phyloP scores from a whole-genome alignment of 2,329 filamentous ascomycete species.

The Zasmidium cellare region DNA sequence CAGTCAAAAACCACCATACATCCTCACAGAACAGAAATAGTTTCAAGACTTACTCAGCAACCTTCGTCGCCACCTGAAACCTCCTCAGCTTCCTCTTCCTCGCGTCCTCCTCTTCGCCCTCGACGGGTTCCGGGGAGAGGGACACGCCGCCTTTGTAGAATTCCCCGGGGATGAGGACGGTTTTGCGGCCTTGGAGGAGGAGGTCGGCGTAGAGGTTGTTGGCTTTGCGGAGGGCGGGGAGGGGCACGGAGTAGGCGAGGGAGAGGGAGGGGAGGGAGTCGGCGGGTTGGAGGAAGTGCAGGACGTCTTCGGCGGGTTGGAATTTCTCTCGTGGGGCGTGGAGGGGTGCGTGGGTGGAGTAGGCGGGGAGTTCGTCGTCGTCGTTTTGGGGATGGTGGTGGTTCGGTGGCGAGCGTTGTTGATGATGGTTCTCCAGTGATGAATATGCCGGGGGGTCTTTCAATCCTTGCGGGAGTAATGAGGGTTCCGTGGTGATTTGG shows the following conservation, averaged over 20 bases:
- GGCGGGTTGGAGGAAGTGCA: slow-evolving; percentile 73
- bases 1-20: slow-evolving; percentile 25
- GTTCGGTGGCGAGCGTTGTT: slow-evolving; percentile 6
- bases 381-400: slow-evolving; percentile 5
- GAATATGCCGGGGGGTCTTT: slow-evolving; percentile 68
- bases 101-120: slow-evolving; percentile 71
- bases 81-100: slow-evolving; percentile 69
- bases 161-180: slow-evolving; percentile 69
- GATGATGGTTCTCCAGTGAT: slow-evolving; percentile 20
- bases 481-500: slow-evolving; percentile 65
- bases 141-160: slow-evolving; percentile 68
- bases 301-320: slow-evolving; percentile 58
- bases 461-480: slow-evolving; percentile 63
- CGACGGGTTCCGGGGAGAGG: slow-evolving; percentile 69
- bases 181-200: slow-evolving; percentile 67
- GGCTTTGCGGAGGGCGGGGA: slow-evolving; percentile 59
- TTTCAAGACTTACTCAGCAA: slow-evolving; percentile 62
- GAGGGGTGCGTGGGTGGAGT: slow-evolving; percentile 36
- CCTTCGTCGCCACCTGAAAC: slow-evolving; percentile 79
- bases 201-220: slow-evolving; percentile 74
- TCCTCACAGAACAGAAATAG: background rate
- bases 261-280: slow-evolving; percentile 70
- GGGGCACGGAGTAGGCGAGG: slow-evolving; percentile 69
- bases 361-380: slow-evolving; percentile 47
- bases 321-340: slow-evolving; percentile 36